phyloP scores from a whole-genome alignment of 163 green algal genomes.

The Scenedesmus sp. region DNA sequence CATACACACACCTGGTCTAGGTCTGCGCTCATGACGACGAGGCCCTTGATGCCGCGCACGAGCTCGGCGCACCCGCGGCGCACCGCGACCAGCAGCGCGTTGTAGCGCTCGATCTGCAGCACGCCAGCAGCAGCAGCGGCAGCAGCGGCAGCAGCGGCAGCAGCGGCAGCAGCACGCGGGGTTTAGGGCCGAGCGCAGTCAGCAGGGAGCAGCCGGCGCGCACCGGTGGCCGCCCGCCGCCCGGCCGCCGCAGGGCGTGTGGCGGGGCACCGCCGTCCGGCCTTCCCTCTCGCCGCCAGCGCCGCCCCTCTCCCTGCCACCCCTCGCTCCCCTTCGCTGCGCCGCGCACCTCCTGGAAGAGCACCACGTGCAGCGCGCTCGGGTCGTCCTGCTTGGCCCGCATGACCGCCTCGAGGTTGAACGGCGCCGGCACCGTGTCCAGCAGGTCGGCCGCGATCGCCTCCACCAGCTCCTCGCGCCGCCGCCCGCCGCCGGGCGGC shows the following conservation, averaged over 20 bases:
- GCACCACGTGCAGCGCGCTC: slow-evolving; percentile 83
- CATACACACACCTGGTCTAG: slow-evolving; percentile 65
- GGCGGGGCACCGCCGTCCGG: too few relatives aligned
- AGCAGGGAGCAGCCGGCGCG: too few relatives aligned
- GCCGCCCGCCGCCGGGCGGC: slow-evolving; percentile 17
- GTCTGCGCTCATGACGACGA: slow-evolving; percentile 87
- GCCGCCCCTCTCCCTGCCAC: too few relatives aligned
- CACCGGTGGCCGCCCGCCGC: too few relatives aligned
- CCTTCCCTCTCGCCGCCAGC: too few relatives aligned
- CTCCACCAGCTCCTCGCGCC: slow-evolving; percentile 69
- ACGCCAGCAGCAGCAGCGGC: slow-evolving; percentile 51
- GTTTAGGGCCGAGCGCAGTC: too few relatives aligned
- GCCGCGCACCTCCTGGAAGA: slow-evolving; percentile 79
- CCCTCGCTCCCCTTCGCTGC: too few relatives aligned
- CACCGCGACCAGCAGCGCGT: slow-evolving; percentile 75
- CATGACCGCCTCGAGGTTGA: slow-evolving; percentile 81
- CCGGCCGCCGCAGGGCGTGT: too few relatives aligned
- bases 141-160: too few relatives aligned
- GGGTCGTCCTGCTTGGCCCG: slow-evolving; percentile 81
- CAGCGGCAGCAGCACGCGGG: too few relatives aligned
- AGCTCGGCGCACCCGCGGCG: slow-evolving; percentile 67
- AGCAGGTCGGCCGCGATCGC: slow-evolving; percentile 73
- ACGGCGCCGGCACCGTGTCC: slow-evolving; percentile 65
- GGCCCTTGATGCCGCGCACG: slow-evolving; percentile 82
- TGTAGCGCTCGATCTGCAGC: slow-evolving; percentile 79